Evolutionary conservation across 176 grass and related monocot genomes (phyloP), one percentile per base, ranked within the genome.

Genomic region (Phyllostachys edulis): DNA sequence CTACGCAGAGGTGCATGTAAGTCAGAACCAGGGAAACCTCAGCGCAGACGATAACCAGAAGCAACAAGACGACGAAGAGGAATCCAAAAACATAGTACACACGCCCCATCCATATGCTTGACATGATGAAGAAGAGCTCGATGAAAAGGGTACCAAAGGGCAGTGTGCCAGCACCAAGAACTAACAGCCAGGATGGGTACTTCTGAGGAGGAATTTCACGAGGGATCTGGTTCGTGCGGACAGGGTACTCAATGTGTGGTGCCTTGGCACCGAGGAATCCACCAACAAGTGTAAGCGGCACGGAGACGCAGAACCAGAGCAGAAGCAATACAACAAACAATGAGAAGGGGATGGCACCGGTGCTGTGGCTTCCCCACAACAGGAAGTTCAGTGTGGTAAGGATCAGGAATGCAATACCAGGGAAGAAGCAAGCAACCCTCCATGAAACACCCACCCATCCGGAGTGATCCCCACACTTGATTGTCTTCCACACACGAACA

Each of bases 51-150:
- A 91, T 86, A 13, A 91, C 89, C 7, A 94, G 87, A 20, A 94
- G 92, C 82, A 94, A 38, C 89, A 94, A 40, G 21, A 91, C 89
- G 4, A 94, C 56, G 68, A 94, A 91, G 73, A 94, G 92, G 82
- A 94, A 94, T 26, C 92, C 92, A 1, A 94, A 94, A 1, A 94
- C 92, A 34, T 94, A 94, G 81, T 91, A 94, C 62, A 94, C 92
- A 20, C 92, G 89, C 0, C 92, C 92, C 89, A 89, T 91, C 89
- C 89, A 94, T 71, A 94, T 91, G 84, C 92, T 94, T 36, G 92
- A 94, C 92, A 94, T 91, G 72, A 94, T 91, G 84, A 94, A 94
- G 92, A 94, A 94, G 73, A 94, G 92, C 81, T 91, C 92, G 2
- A 94, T 94, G 84, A 94, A 94, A 15, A 94, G 84, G 61, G 92